Base-by-base conservation (phyloP, 2,329 filamentous ascomycete species). In the Epichloe scottii region DNA sequence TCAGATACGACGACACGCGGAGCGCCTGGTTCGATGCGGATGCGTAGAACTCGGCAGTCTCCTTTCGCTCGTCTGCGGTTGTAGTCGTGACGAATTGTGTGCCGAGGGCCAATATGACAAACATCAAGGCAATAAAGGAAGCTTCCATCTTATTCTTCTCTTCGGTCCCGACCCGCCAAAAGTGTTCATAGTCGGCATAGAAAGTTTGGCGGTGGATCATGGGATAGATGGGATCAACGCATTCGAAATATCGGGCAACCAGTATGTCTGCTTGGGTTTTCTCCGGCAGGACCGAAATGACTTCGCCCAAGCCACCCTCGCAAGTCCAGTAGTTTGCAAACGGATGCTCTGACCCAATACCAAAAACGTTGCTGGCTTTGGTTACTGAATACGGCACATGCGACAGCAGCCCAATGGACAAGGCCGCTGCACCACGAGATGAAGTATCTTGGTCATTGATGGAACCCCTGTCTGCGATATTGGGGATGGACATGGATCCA, bases 241-340 rank as follows among this genome's bases (percentile, higher is more conserved):
- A 82, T 60, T 84, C 81, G 56, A 83, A 84, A 61, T 84, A 84
- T 39, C 78, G 73, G 47, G 66, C 70, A 37, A 84, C 65, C 12
- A 90, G 70, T 39, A 87, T 82, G 57, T 90, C 85, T 49, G 84
- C 84, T 64, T 89, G 85, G 8, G 83, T 68, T 67, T 87, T 89
- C 52, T 83, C 83, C 0, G 87, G 87, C 12, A 91, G 70, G 3
- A 89, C 84, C 1, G 78, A 81, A 42, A 89, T 81, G 6, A 89
- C 85, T 66, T 91, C 87, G 8, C 79, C 73, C 17, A 91, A 68
- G 0, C 85, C 86, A 46, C 87, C 86, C 54, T 83, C 78, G 60
- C 83, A 87, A 3, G 85, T 90, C 87, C 87, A 91, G 66, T 90
- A 90, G 62, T 90, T 90, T 60, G 84, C 82, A 62, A 89, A 89